Conservation (phyloP, 768 basidiomycete species). For the Tylopilus vinaceipallidus region DNA sequence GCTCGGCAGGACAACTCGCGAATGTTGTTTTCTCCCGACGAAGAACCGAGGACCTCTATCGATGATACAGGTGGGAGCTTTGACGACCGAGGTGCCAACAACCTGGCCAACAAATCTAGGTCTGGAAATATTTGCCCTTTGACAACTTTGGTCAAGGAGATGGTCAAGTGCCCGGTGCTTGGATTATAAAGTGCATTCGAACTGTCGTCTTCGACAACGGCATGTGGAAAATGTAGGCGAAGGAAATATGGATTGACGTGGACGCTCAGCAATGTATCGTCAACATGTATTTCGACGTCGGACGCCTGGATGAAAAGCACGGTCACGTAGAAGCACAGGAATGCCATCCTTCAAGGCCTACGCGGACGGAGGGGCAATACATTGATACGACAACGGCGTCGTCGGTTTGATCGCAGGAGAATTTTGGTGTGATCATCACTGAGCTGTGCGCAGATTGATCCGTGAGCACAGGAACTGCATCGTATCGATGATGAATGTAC, state of each 20-base stretch:
- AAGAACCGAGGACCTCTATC: constrained; percentile 58
- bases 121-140: constrained; percentile 70
- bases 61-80: constrained; percentile 32
- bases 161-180: constrained; percentile 69
- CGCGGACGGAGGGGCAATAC: constrained; percentile 73
- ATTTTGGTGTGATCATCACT: constrained; percentile 73
- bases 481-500: background rate
- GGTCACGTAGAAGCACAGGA: constrained; percentile 12
- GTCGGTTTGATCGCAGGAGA: constrained; percentile 64
- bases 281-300: constrained; percentile 77
- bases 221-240: constrained; percentile 71
- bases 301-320: constrained; percentile 53
- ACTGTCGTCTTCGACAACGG: constrained; percentile 58
- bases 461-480: background rate
- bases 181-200: constrained; percentile 77
- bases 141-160: constrained; percentile 68
- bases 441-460: background rate
- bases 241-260: constrained; percentile 86
- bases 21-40: constrained; percentile 25
- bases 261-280: constrained; percentile 64
- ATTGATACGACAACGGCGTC: constrained; percentile 54
- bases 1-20: constrained; percentile 45
- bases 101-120: constrained; percentile 73
- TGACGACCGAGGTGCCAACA: constrained; percentile 64
- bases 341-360: constrained; percentile 33